Conservation (phyloP, 371 early-diverging fungal species). For the Parasitella parasitica region DNA sequence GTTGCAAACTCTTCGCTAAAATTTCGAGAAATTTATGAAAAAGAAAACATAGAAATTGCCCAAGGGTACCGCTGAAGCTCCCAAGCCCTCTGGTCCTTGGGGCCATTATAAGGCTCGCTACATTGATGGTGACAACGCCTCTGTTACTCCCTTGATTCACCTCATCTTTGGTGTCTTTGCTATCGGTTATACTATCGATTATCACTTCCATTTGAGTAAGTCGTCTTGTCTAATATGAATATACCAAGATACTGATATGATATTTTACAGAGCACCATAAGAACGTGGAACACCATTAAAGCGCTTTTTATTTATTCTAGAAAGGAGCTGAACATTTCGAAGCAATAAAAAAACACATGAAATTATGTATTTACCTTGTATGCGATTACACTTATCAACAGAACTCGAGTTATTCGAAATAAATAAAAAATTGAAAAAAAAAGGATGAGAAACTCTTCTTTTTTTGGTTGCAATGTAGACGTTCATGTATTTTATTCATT, state of each 20-base stretch:
- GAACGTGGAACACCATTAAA: slow-evolving; percentile 69
- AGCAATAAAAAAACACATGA: neutral
- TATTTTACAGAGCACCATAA: slow-evolving; percentile 62
- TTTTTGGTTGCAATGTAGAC: neutral
- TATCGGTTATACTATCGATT: slow-evolving; percentile 62
- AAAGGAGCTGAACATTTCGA: neutral
- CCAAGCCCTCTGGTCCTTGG: slow-evolving; percentile 50
- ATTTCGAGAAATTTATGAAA: neutral
- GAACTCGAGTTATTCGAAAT: neutral
- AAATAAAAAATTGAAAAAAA: neutral
- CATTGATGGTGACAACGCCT: slow-evolving; percentile 66
- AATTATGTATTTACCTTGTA: neutral
- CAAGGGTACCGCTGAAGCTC: slow-evolving; percentile 44
- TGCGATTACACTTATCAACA: neutral
- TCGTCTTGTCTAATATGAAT: slow-evolving; percentile 2
- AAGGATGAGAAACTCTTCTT: neutral
- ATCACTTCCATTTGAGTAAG: slow-evolving; percentile 74
- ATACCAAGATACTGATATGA: neutral
- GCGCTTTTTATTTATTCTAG: neutral
- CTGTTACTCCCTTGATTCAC: slow-evolving; percentile 59
- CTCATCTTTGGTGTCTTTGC: slow-evolving; percentile 55
- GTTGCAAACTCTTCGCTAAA: neutral
- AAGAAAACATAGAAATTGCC: slow-evolving; percentile 38
- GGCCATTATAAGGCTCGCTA: slow-evolving; percentile 64
- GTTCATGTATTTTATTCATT: too few relatives aligned